These are phyloP conservation scores for Tephrocybe sp. DNA, from an alignment of 768 basidiomycete genomes.

Conservation along the genomic window DNA sequence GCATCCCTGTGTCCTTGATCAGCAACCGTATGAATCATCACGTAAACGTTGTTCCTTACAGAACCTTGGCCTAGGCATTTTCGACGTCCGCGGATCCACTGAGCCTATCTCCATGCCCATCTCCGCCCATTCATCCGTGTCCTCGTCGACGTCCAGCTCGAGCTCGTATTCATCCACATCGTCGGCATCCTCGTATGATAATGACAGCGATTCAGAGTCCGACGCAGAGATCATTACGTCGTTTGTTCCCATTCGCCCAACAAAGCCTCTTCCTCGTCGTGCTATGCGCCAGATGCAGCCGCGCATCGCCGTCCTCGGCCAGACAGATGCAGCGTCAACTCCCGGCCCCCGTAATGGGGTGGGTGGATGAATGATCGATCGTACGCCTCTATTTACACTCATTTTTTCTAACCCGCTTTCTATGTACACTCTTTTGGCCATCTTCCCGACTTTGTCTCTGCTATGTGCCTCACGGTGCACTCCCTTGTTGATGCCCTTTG, in stretches of 20 bases:
- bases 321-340: neutral
- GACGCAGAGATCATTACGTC: conserved; percentile 40
- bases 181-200: conserved; percentile 22
- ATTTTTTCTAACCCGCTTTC: too few relatives aligned
- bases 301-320: neutral
- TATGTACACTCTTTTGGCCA: too few relatives aligned
- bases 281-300: neutral
- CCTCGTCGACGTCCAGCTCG: conserved; percentile 5
- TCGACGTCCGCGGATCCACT: conserved; percentile 36
- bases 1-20: conserved; percentile 6
- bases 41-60: conserved; percentile 23
- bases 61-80: conserved; percentile 68
- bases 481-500: too few relatives aligned
- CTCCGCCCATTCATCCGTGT: neutral
- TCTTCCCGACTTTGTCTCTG: too few relatives aligned
- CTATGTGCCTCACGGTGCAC: too few relatives aligned
- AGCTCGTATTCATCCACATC: conserved; percentile 23
- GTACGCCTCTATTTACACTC: too few relatives aligned
- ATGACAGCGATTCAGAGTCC: conserved; percentile 31
- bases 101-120: conserved; percentile 18
- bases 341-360: neutral
- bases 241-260: conserved; percentile 39
- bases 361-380: neutral
- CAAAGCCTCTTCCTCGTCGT: conserved; percentile 50
- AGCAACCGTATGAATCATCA: neutral